Conservation (phyloP, 163 green algal genomes). For the Volvox carteri region DNA sequence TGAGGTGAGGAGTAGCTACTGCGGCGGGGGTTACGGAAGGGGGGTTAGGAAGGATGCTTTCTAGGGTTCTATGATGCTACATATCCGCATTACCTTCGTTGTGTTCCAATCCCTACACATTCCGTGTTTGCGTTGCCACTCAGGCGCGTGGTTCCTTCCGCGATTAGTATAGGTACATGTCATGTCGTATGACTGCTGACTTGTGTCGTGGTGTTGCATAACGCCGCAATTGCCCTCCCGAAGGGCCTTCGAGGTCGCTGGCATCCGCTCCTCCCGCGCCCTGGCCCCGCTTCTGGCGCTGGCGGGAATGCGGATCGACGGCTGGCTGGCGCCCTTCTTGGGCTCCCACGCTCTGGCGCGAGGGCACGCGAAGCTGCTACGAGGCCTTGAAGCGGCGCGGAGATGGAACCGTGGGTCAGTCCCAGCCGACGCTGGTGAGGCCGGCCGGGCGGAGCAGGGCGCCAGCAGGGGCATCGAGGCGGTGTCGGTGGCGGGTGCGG, state of each 20-base stretch:
- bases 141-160: too few relatives aligned
- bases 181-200: too few relatives aligned
- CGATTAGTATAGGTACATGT: too few relatives aligned
- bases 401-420: background rate
- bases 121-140: too few relatives aligned
- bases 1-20: background rate
- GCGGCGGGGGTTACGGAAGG: background rate
- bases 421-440: background rate
- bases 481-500: background rate
- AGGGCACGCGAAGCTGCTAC: background rate
- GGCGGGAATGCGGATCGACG: conserved; percentile 58
- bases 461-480: background rate
- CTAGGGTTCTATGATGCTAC: too few relatives aligned
- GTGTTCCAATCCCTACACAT: too few relatives aligned
- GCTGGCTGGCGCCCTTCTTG: background rate
- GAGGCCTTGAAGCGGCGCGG: too few relatives aligned
- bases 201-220: too few relatives aligned
- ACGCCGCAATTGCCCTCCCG: background rate
- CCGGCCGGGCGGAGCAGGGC: background rate
- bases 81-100: too few relatives aligned
- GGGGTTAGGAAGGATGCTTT: background rate
- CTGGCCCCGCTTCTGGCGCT: conserved; percentile 59
- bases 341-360: background rate
- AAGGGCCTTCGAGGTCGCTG: conserved; percentile 24
- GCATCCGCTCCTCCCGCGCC: conserved; percentile 28